phyloP scores from a whole-genome alignment of 352 stramenopile species.

The Pythium utonaiense region DNA sequence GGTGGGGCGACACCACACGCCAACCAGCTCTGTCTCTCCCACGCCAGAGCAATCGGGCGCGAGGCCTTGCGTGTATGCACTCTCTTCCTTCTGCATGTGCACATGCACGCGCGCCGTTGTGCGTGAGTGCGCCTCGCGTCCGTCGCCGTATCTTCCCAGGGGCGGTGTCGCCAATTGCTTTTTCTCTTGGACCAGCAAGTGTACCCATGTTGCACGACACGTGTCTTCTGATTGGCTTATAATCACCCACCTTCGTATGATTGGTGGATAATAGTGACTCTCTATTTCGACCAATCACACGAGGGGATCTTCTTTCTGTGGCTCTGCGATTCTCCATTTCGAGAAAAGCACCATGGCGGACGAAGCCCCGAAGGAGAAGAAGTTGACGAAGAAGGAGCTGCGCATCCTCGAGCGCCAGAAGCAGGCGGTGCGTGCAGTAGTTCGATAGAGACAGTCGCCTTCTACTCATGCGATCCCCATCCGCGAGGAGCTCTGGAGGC shows the following conservation, averaged over 20 bases:
- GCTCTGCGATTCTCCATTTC: conserved; percentile 11
- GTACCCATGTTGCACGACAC: background rate
- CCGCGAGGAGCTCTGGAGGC: background rate
- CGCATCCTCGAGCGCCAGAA: conserved; percentile 87
- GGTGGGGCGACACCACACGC: too few species aligned
- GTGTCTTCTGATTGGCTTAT: background rate
- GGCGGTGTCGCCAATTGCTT: background rate
- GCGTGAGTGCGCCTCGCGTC: background rate
- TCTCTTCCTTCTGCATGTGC: too few species aligned
- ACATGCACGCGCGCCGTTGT: too few species aligned
- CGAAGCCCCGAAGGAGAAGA: conserved; percentile 66
- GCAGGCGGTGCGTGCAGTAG: conserved; percentile 40
- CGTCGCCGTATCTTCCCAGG: background rate
- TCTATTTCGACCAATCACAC: conserved; percentile 24
- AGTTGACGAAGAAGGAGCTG: conserved; percentile 89
- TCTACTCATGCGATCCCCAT: background rate
- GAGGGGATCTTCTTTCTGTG: conserved; percentile 28
- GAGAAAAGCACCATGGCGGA: conserved; percentile 27
- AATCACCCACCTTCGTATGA: background rate
- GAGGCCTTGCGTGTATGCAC: too few species aligned
- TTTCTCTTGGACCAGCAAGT: background rate
- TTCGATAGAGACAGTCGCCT: background rate
- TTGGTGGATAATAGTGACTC: background rate
- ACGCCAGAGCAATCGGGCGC: too few species aligned
- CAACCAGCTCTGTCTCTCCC: too few species aligned